Conservation (phyloP, 345 rosid genomes). For the Gossypium herbaceum region DNA sequence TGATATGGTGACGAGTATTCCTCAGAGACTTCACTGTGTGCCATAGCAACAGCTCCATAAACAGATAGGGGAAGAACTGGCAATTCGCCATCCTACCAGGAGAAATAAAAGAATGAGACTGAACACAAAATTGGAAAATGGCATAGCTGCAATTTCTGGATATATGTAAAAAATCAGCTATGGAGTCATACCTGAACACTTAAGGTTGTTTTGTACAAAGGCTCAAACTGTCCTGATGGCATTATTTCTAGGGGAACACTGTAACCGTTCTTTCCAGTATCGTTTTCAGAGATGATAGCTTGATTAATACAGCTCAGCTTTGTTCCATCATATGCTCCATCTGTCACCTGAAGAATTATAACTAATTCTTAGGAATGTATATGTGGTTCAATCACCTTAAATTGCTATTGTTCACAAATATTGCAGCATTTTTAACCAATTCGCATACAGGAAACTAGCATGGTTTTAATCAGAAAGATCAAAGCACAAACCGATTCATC, state of each 20-base stretch:
- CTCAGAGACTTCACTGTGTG: slow-evolving; percentile 73
- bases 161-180: neutral
- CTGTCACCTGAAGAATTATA: slow-evolving; percentile 45
- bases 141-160: neutral
- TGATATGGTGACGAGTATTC: slow-evolving; percentile 90
- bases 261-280: slow-evolving; percentile 47
- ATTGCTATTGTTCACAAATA: neutral
- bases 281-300: slow-evolving; percentile 62
- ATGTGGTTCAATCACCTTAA: neutral
- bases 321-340: slow-evolving; percentile 77
- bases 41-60: slow-evolving; percentile 92
- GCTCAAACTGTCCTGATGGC: slow-evolving; percentile 95
- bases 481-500: neutral
- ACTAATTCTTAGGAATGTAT: neutral
- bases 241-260: slow-evolving; percentile 78
- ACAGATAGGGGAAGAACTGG: slow-evolving; percentile 87
- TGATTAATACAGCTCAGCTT: slow-evolving; percentile 59
- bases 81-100: slow-evolving; percentile 73
- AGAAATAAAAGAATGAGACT: slow-evolving; percentile 7
- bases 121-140: neutral
- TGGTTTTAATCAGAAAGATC: neutral
- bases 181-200: slow-evolving; percentile 56
- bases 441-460: neutral
- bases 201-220: slow-evolving; percentile 73
- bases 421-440: neutral